Conservation (phyloP, 148 eudicot species). For the Gaultheria prostrata region DNA sequence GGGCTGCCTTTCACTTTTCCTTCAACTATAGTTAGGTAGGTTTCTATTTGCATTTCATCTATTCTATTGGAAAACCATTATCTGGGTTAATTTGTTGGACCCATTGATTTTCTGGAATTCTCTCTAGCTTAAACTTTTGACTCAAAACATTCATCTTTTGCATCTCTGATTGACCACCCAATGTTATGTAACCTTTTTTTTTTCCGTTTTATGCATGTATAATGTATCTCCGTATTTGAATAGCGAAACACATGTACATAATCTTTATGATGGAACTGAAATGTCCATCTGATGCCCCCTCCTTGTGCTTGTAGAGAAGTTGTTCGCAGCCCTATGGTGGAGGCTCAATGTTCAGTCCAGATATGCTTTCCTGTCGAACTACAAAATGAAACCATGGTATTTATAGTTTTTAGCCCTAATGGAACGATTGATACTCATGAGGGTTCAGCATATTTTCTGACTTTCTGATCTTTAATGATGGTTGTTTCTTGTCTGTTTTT, state of each 20-base stretch:
- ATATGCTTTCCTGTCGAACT: slow-evolving; percentile 75
- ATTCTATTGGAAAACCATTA: neutral
- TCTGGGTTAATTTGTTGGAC: slow-evolving; percentile 6
- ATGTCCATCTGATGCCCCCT: slow-evolving; percentile 15
- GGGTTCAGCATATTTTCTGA: neutral
- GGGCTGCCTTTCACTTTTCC: slow-evolving; percentile 81
- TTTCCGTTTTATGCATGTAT: neutral
- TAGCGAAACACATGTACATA: neutral
- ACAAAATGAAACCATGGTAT: slow-evolving; percentile 67
- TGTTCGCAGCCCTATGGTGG: slow-evolving; percentile 91
- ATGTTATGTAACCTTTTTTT: neutral
- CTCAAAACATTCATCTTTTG: neutral
- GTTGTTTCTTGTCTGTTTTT: neutral
- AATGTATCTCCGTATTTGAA: neutral
- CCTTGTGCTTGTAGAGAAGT: slow-evolving; percentile 61
- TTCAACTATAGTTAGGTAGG: slow-evolving; percentile 50
- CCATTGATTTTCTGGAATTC: neutral
- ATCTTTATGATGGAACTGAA: slow-evolving; percentile 1
- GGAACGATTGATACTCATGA: neutral
- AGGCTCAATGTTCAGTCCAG: slow-evolving; percentile 93
- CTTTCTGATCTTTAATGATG: neutral
- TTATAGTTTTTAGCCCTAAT: slow-evolving; percentile 8
- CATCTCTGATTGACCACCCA: neutral
- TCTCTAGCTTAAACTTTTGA: neutral
- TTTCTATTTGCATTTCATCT: slow-evolving; percentile 5